A percentile compares a stretch with the other conserved stretches of the same genome.
Conservation (phyloP, 202 grass and related monocot genomes). For the Tripidium arundinaceum region DNA sequence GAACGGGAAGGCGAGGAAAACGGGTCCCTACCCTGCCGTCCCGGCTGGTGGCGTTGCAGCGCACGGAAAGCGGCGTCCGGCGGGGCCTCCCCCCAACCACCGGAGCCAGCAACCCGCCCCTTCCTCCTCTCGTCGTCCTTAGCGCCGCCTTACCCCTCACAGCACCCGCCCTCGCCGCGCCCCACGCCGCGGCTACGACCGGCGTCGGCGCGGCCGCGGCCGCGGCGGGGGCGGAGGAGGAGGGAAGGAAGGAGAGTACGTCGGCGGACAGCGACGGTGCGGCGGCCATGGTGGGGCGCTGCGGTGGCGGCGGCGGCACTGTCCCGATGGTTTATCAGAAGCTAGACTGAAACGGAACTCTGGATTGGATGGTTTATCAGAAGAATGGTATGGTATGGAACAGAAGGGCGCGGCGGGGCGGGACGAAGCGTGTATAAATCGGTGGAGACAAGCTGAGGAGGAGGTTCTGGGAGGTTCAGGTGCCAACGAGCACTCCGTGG, state of each 20-base stretch:
- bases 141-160: background rate
- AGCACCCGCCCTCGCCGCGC: background rate
- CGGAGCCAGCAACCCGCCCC: background rate
- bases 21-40: constrained; percentile 39
- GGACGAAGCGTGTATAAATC: background rate
- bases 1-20: background rate
- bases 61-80: constrained; percentile 18
- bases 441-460: background rate
- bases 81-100: constrained; percentile 2
- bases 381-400: background rate
- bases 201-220: constrained; percentile 12
- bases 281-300: constrained; percentile 23
- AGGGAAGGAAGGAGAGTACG: background rate
- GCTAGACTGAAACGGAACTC: background rate
- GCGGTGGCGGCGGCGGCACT: background rate
- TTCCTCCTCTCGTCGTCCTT: constrained; percentile 1
- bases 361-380: background rate
- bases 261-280: constrained; percentile 27
- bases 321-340: background rate
- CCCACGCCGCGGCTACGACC: constrained; percentile 49
- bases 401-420: background rate
- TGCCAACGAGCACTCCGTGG: constrained; percentile 10
- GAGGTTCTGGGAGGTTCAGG: constrained; percentile 52
- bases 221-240: background rate
- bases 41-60: constrained; percentile 44